Percentiles rank a stretch among this genome's conserved stretches.
Conservation (phyloP, 768 basidiomycete genomes). For the Tylopilus vinaceipallidus region DNA sequence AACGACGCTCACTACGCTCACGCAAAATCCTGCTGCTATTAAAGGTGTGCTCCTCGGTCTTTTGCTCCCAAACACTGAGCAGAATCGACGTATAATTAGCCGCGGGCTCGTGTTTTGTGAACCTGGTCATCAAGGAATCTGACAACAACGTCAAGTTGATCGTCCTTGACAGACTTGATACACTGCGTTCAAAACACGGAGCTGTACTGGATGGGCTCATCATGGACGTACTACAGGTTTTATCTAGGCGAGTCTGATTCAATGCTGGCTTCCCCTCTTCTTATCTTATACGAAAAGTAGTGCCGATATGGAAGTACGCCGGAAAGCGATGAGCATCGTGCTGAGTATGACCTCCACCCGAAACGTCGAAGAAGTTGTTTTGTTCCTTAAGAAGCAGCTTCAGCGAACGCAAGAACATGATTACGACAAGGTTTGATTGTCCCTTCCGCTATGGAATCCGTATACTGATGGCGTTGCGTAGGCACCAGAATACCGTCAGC, state of each 20-base stretch:
- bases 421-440: constrained; percentile 73
- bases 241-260: constrained; percentile 58
- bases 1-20: constrained; percentile 88
- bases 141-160: constrained; percentile 99
- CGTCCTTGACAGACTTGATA: constrained; percentile 88
- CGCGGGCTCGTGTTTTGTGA: constrained; percentile 85
- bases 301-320: constrained; percentile 94
- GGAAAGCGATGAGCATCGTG: constrained; percentile 87
- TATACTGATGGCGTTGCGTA: constrained; percentile 27
- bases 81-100: constrained; percentile 44
- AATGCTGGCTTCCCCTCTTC: background rate
- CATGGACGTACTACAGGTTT: constrained; percentile 92
- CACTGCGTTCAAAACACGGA: constrained; percentile 79
- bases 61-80: background rate
- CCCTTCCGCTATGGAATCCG: background rate
- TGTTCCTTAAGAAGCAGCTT: constrained; percentile 98
- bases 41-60: constrained; percentile 58
- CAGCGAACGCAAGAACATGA: constrained; percentile 88
- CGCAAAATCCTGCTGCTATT: constrained; percentile 93
- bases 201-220: constrained; percentile 86
- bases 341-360: constrained; percentile 90
- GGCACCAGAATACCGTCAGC: constrained; percentile 93
- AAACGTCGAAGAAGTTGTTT: constrained; percentile 94
- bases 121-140: constrained; percentile 89
- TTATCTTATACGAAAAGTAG: constrained; percentile 39